Conservation (phyloP, 2,329 filamentous ascomycete genomes). For the Talaromyces sp. region DNA sequence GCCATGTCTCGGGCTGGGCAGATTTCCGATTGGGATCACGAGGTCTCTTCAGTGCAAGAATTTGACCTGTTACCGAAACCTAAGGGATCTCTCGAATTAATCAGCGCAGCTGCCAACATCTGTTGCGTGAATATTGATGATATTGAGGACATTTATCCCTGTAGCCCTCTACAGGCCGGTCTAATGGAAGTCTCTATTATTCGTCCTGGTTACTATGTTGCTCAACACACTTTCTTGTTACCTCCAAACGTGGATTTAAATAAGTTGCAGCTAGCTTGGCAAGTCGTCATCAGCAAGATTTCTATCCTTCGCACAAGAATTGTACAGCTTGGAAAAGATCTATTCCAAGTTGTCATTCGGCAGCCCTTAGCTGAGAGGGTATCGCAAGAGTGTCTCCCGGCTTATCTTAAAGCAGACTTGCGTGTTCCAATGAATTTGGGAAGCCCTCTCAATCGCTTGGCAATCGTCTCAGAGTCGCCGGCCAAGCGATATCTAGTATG, state of each 20-base stretch:
- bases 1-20: slow-evolving; percentile 50
- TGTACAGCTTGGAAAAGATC: slow-evolving; percentile 17
- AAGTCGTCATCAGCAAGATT: neutral
- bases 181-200: slow-evolving; percentile 41
- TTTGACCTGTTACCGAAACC: neutral
- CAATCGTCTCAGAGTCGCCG: neutral
- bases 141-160: slow-evolving; percentile 36
- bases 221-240: slow-evolving; percentile 36
- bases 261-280: slow-evolving; percentile 25
- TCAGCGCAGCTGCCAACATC: neutral
- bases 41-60: neutral
- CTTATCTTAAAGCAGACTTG: neutral
- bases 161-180: slow-evolving; percentile 36
- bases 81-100: neutral
- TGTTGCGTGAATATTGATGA: neutral
- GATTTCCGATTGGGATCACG: neutral
- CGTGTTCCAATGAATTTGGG: neutral
- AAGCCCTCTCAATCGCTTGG: neutral
- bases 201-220: slow-evolving; percentile 38
- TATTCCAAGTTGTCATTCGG: neutral
- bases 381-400: neutral
- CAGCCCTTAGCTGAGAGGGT: neutral
- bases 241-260: slow-evolving; percentile 28
- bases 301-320: slow-evolving; percentile 13
- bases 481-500: neutral